A percentile compares a stretch with the other conserved stretches of the same genome.
Evolutionary conservation across 2,329 filamentous ascomycete species (phyloP).

Genomic region (Hortaea sp.): DNA sequence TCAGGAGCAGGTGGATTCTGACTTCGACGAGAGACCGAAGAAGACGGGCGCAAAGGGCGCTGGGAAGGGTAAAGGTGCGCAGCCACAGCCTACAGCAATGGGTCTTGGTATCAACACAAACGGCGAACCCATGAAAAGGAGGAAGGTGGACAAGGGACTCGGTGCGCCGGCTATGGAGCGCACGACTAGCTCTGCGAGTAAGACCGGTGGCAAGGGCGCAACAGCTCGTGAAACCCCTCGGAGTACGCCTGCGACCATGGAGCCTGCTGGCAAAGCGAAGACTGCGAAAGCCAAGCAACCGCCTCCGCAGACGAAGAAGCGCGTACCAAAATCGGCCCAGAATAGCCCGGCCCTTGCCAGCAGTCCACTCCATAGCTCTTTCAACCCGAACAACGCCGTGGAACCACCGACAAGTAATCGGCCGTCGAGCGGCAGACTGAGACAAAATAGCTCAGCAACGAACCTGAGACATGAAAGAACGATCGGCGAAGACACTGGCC

Average conservation of each 20-base stretch:
- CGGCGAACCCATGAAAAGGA: conserved; percentile 56
- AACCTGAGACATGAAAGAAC: conserved; percentile 23
- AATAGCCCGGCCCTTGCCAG: conserved; percentile 35
- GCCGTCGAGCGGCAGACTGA: conserved; percentile 58
- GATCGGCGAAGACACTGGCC: conserved; percentile 25
- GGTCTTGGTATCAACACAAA: conserved; percentile 55
- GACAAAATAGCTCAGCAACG: conserved; percentile 60
- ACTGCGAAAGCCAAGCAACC: conserved; percentile 50
- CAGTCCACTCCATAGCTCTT: conserved; percentile 37
- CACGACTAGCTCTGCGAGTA: conserved; percentile 46
- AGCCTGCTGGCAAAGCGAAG: conserved; percentile 28
- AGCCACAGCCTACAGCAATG: conserved; percentile 23
- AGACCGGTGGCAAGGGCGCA: conserved; percentile 19
- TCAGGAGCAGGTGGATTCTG: conserved; percentile 59
- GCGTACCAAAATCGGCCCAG: conserved; percentile 42
- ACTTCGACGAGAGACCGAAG: conserved; percentile 66
- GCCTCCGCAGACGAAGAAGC: conserved; percentile 69
- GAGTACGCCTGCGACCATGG: conserved; percentile 53
- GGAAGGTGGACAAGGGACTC: conserved; percentile 63
- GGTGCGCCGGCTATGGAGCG: conserved; percentile 50
- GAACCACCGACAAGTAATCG: conserved; percentile 59
- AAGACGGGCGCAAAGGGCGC: conserved; percentile 47
- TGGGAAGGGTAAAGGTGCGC: conserved; percentile 52
- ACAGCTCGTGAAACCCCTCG: conserved; percentile 48
- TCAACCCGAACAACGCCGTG: conserved; percentile 52